phyloP scores from a whole-genome alignment of 169 alveolate species.

The Cryptosporidium ubiquitum region DNA sequence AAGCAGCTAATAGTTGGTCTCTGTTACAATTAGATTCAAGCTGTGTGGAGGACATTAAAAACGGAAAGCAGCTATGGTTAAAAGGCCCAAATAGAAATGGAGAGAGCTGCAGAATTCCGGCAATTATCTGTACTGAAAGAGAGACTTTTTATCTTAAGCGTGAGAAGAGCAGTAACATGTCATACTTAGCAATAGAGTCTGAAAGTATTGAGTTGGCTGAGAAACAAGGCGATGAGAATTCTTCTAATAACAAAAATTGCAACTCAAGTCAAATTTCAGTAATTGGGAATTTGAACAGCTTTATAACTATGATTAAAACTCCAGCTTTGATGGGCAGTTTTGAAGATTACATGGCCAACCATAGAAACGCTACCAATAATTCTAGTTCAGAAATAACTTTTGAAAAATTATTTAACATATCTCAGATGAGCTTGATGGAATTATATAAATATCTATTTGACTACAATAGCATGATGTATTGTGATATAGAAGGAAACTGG shows the following conservation, averaged over 20 bases:
- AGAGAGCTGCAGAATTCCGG: neutral
- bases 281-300: conserved; percentile 19
- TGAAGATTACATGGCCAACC: conserved; percentile 10
- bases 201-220: neutral
- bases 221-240: neutral
- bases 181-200: conserved; percentile 17
- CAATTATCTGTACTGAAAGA: conserved; percentile 41
- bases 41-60: conserved; percentile 6
- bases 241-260: neutral
- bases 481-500: conserved; percentile 47
- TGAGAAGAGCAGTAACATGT: conserved; percentile 42
- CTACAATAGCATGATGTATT: conserved; percentile 33
- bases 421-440: conserved; percentile 29
- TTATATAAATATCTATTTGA: conserved; percentile 35
- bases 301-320: conserved; percentile 11
- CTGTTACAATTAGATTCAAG: conserved; percentile 18
- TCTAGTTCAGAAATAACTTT: conserved; percentile 5
- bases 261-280: neutral
- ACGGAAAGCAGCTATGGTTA: conserved; percentile 23
- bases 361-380: neutral
- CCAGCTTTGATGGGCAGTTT: conserved; percentile 8
- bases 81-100: neutral
- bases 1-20: conserved; percentile 39
- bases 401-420: conserved; percentile 4
- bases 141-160: conserved; percentile 36